Evolutionary conservation across 257 asterid genomes (phyloP).

Genomic region (Ilex asprella): DNA sequence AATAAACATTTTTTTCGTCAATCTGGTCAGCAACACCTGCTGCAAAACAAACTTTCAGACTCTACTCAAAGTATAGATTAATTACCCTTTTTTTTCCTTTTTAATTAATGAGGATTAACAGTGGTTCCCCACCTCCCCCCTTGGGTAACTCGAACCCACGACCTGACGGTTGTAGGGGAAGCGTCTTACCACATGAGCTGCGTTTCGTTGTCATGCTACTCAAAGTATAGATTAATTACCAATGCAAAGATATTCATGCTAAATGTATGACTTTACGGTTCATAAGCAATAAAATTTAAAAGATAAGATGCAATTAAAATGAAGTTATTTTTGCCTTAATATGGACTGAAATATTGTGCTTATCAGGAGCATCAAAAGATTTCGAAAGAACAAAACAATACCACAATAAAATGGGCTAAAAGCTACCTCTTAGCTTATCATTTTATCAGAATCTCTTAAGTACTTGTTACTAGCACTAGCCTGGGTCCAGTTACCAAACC

Average conservation of each 20-base stretch:
- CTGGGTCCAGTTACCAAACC: too few relatives aligned
- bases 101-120: too few relatives aligned
- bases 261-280: not conserved
- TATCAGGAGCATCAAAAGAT: not conserved
- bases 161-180: too few relatives aligned
- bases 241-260: not conserved
- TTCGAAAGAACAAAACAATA: not conserved
- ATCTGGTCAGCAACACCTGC: constrained; percentile 39
- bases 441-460: too few relatives aligned
- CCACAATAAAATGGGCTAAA: not conserved
- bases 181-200: too few relatives aligned
- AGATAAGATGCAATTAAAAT: not conserved
- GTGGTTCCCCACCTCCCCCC: too few relatives aligned
- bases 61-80: constrained; percentile 4
- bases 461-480: too few relatives aligned
- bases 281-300: not conserved
- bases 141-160: too few relatives aligned
- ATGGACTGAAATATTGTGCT: not conserved
- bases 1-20: constrained; percentile 35
- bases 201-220: too few relatives aligned
- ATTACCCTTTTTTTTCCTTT: too few relatives aligned
- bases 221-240: not conserved
- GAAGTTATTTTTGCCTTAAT: not conserved
- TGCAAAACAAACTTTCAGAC: constrained; percentile 17
- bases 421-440: too few relatives aligned